Percentiles rank a stretch among this genome's conserved stretches.
Conservation (phyloP, 176 grass and related monocot species). For the Rhipidocladum racemiflorum region DNA sequence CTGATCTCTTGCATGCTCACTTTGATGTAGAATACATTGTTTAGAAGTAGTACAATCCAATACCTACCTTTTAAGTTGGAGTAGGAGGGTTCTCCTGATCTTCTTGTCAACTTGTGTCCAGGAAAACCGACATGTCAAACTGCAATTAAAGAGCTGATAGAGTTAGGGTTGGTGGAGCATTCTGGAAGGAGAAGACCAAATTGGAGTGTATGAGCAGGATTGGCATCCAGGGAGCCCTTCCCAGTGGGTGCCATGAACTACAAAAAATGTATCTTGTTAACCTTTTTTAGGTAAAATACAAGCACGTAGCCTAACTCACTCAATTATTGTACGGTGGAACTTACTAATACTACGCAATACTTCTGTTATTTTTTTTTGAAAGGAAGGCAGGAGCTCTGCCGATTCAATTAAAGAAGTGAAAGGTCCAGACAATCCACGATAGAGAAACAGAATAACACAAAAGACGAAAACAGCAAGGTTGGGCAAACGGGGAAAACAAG, state of each 20-base stretch:
- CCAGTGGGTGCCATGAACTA: not conserved
- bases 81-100: not conserved
- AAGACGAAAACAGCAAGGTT: no score
- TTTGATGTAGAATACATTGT: not conserved
- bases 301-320: not conserved
- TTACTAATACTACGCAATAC: not conserved
- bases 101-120: not conserved
- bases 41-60: not conserved
- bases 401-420: no score
- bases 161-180: not conserved
- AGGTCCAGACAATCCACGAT: no score
- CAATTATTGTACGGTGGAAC: not conserved
- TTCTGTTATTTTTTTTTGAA: no score
- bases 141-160: not conserved
- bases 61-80: not conserved
- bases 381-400: no score
- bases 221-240: not conserved
- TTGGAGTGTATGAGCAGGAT: not conserved
- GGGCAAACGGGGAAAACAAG: no score
- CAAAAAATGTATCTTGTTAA: not conserved
- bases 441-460: no score
- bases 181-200: not conserved
- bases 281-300: not conserved
- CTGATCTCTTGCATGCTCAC: not conserved
- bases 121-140: slow-evolving; percentile 2